Evolutionary conservation across 2,329 filamentous ascomycete species (phyloP).

Genomic region (Aureobasidium sp.): DNA sequence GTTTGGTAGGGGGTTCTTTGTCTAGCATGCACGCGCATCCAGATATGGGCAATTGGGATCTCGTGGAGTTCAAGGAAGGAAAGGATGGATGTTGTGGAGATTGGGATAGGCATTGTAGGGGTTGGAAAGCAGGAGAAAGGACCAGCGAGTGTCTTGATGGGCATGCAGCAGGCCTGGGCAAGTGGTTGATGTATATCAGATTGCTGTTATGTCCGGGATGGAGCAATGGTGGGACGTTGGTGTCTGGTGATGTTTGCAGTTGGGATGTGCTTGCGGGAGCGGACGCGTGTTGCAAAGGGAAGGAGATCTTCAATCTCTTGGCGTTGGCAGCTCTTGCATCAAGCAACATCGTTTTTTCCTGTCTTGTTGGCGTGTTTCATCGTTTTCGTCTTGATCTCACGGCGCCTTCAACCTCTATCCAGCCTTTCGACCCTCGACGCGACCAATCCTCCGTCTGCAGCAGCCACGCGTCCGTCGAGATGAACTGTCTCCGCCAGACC

Average conservation of each 20-base stretch:
- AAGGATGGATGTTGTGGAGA: background rate
- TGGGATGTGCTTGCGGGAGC: background rate
- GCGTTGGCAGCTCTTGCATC: background rate
- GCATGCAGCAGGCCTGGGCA: background rate
- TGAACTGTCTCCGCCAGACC: constrained; percentile 2
- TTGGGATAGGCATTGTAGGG: background rate
- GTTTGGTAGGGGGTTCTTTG: background rate
- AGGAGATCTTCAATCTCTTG: background rate
- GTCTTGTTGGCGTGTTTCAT: background rate
- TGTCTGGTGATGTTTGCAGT: constrained; percentile 2
- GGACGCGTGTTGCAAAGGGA: background rate
- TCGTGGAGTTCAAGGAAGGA: background rate
- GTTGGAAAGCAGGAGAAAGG: background rate
- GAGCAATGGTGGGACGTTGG: background rate
- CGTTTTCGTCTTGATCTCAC: background rate
- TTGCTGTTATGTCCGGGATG: background rate
- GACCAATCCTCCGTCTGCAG: background rate
- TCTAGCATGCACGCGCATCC: background rate
- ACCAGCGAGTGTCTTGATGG: background rate
- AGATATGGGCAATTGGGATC: background rate
- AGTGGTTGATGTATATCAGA: background rate
- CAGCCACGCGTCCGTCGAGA: background rate
- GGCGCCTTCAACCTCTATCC: background rate
- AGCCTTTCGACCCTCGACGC: background rate
- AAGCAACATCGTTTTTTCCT: background rate